Conservation (phyloP, 1,284 basidiomycete species). For the Melampsora americana region DNA sequence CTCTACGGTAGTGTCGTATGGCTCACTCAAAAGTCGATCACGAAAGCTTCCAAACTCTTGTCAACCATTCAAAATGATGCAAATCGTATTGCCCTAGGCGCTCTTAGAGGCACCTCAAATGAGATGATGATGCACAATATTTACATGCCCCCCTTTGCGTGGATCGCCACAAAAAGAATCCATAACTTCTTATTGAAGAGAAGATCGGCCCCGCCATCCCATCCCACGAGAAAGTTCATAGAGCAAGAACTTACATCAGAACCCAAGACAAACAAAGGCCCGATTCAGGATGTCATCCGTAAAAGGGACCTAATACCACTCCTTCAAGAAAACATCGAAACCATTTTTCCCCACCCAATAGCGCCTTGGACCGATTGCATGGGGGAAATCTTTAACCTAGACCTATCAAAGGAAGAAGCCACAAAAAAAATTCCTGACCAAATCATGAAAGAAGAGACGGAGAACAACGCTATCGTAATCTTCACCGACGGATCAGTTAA, state of each 20-base stretch:
- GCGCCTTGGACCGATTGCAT: neutral
- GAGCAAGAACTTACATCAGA: neutral
- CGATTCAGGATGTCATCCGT: neutral
- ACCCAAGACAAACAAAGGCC: neutral
- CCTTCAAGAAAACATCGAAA: neutral
- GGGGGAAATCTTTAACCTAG: neutral
- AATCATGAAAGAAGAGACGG: neutral
- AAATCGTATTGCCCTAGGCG: neutral
- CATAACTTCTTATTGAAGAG: neutral
- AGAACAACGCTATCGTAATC: neutral
- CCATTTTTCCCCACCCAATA: neutral
- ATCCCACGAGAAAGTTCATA: neutral
- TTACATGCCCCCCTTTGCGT: neutral
- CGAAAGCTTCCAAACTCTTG: neutral
- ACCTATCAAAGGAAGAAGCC: neutral
- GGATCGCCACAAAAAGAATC: neutral
- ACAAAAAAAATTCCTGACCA: neutral
- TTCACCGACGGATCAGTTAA: constrained; percentile 11
- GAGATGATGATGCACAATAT: neutral
- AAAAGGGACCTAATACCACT: neutral
- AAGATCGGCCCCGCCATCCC: neutral
- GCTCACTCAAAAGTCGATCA: neutral
- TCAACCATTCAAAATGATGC: neutral
- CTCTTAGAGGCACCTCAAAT: neutral
- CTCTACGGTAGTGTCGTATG: neutral